A percentile compares a stretch with the other conserved stretches of the same genome.
phyloP scores from a whole-genome alignment of 2,329 filamentous ascomycete genomes.

The Penicillium hordei region DNA sequence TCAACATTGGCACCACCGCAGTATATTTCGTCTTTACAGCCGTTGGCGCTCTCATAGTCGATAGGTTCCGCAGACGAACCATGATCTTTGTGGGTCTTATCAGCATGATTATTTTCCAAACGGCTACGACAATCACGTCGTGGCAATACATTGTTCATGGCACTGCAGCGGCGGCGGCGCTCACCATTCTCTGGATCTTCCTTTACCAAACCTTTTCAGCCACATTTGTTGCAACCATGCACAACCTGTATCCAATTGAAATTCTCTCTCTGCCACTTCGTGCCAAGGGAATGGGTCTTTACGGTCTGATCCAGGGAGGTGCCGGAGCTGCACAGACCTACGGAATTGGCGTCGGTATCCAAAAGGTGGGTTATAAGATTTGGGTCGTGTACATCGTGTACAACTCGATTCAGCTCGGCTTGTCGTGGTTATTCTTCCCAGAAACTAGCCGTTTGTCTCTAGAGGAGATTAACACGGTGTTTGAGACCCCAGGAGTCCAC shows the following conservation, averaged over 20 bases:
- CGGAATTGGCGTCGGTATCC: constrained; percentile 50
- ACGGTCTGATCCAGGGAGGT: constrained; percentile 47
- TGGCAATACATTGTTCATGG: constrained; percentile 45
- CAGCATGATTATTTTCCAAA: constrained; percentile 48
- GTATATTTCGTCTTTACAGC: constrained; percentile 50
- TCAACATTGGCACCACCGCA: constrained; percentile 47
- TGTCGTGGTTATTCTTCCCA: constrained; percentile 54
- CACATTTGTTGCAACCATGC: constrained; percentile 50
- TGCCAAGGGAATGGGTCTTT: constrained; percentile 50
- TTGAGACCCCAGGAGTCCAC: constrained; percentile 48
- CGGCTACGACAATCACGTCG: constrained; percentile 49
- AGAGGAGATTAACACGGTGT: constrained; percentile 61
- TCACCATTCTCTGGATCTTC: constrained; percentile 52
- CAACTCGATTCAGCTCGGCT: constrained; percentile 49
- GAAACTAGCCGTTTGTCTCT: constrained; percentile 53
- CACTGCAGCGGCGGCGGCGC: constrained; percentile 37
- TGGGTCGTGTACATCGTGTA: constrained; percentile 54
- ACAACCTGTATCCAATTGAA: constrained; percentile 50
- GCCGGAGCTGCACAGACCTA: constrained; percentile 48
- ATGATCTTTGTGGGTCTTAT: constrained; percentile 48
- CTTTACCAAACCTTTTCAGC: constrained; percentile 51
- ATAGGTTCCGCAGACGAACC: constrained; percentile 45
- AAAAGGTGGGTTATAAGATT: constrained; percentile 52
- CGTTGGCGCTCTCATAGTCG: constrained; percentile 46
- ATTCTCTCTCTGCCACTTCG: constrained; percentile 47